Evolutionary conservation across 345 rosid species (phyloP).

Genomic region (Lagerstroemia speciosa): DNA sequence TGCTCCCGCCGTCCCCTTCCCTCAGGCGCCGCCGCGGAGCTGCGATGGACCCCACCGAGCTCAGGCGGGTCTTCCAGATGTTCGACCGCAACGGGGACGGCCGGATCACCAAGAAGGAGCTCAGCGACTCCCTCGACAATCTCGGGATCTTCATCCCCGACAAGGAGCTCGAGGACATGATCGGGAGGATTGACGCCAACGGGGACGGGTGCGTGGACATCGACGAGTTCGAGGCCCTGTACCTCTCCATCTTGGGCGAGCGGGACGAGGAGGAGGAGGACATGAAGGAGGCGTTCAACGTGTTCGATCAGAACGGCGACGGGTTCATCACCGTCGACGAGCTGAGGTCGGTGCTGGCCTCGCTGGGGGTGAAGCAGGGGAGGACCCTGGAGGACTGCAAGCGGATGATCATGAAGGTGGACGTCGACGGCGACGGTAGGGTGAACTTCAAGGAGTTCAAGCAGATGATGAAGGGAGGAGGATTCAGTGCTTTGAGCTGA

Average conservation of each 20-base stretch:
- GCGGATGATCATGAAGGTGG: slow-evolving; percentile 71
- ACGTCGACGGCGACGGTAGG: slow-evolving; percentile 85
- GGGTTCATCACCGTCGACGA: slow-evolving; percentile 83
- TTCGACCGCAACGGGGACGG: slow-evolving; percentile 84
- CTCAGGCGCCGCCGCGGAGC: background rate
- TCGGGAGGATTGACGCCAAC: slow-evolving; percentile 15
- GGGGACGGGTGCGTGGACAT: slow-evolving; percentile 34
- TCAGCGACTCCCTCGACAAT: slow-evolving; percentile 51
- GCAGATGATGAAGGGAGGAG: slow-evolving; percentile 38
- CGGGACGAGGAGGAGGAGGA: slow-evolving; percentile 48
- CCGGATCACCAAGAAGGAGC: slow-evolving; percentile 51
- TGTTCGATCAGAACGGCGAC: slow-evolving; percentile 78
- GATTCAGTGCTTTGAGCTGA: slow-evolving; percentile 15
- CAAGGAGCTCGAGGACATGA: slow-evolving; percentile 34
- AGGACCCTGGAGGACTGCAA: slow-evolving; percentile 59
- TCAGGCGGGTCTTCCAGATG: slow-evolving; percentile 61
- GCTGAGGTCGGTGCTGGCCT: slow-evolving; percentile 50
- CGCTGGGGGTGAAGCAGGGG: slow-evolving; percentile 76
- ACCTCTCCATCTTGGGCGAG: slow-evolving; percentile 44
- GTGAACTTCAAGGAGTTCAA: slow-evolving; percentile 40
- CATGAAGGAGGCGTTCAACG: slow-evolving; percentile 81
- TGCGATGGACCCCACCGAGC: slow-evolving; percentile 45
- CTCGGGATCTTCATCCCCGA: slow-evolving; percentile 63
- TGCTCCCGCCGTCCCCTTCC: slow-evolving; percentile 1
- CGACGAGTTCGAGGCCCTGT: slow-evolving; percentile 60